Percentiles rank a stretch among this genome's conserved stretches.
These are phyloP conservation scores for Pythium insidiosum DNA, from an alignment of 352 stramenopile genomes.

Conservation along the genomic window DNA sequence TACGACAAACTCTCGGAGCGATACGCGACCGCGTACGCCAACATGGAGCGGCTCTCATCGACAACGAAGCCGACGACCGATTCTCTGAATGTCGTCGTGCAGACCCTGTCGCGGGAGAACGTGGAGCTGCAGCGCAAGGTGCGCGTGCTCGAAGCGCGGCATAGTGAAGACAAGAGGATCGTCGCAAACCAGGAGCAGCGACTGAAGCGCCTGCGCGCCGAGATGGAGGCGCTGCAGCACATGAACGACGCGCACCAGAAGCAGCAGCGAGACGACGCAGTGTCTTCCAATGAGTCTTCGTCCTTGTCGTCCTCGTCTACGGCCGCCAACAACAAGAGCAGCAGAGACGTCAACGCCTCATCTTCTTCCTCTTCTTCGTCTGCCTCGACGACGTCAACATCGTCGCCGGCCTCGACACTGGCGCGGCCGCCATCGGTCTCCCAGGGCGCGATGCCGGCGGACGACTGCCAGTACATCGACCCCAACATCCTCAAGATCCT, in stretches of 20 bases:
- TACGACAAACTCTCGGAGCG: slow-evolving; percentile 60
- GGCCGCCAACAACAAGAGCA: neutral
- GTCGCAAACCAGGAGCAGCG: slow-evolving; percentile 53
- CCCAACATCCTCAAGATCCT: slow-evolving; percentile 75
- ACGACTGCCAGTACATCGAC: slow-evolving; percentile 66
- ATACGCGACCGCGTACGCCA: slow-evolving; percentile 44
- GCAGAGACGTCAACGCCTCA: neutral
- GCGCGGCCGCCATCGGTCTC: slow-evolving; percentile 1
- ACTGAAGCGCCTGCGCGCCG: slow-evolving; percentile 53
- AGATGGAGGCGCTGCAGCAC: slow-evolving; percentile 72
- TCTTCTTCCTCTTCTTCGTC: too few relatives aligned
- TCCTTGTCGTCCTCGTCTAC: too few relatives aligned
- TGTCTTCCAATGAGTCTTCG: slow-evolving; percentile 4
- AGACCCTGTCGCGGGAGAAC: slow-evolving; percentile 58
- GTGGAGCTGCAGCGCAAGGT: slow-evolving; percentile 62
- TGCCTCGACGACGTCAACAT: neutral
- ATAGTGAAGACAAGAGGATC: slow-evolving; percentile 49
- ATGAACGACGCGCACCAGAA: slow-evolving; percentile 40
- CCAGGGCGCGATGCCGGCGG: slow-evolving; percentile 17
- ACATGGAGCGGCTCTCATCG: slow-evolving; percentile 39
- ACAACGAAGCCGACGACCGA: slow-evolving; percentile 8
- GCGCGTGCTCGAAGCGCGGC: slow-evolving; percentile 43
- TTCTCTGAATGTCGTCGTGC: slow-evolving; percentile 33
- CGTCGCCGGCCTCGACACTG: neutral
- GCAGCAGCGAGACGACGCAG: neutral